phyloP scores from a whole-genome alignment of 495 filamentous ascomycete genomes.

The Neurospora sp. region DNA sequence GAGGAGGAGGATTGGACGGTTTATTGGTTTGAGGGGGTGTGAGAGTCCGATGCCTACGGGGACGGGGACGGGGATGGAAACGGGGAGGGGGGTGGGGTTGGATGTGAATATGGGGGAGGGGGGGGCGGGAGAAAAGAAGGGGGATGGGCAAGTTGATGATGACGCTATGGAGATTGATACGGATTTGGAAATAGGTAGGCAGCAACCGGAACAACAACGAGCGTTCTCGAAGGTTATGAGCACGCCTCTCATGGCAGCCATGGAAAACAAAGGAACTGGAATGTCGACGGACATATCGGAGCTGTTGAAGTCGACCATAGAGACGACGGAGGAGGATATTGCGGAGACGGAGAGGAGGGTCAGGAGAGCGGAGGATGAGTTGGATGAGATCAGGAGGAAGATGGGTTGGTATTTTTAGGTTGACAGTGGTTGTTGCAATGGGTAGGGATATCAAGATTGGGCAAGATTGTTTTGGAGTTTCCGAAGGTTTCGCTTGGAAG shows the following conservation, averaged over 20 bases:
- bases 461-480: neutral
- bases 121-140: conserved; percentile 21
- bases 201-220: neutral
- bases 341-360: conserved; percentile 26
- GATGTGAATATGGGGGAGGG: conserved; percentile 2
- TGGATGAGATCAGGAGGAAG: conserved; percentile 35
- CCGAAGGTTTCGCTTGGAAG: neutral
- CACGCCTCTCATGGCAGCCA: neutral
- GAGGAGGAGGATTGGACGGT: conserved; percentile 50
- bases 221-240: neutral
- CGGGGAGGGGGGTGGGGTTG: conserved; percentile 16
- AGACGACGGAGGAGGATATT: conserved; percentile 28
- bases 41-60: conserved; percentile 32
- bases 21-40: conserved; percentile 58
- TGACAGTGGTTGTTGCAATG: neutral
- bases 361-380: conserved; percentile 22
- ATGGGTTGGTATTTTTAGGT: conserved; percentile 25
- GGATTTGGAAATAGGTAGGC: neutral
- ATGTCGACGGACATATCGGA: neutral
- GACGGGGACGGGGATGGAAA: conserved; percentile 27
- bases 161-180: conserved; percentile 23
- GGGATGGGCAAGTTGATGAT: conserved; percentile 12
- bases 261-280: neutral
- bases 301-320: neutral
- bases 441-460: neutral